These are phyloP conservation scores for Lophiostoma macrostomum DNA, from an alignment of 495 filamentous ascomycete species.

Conservation along the genomic window DNA sequence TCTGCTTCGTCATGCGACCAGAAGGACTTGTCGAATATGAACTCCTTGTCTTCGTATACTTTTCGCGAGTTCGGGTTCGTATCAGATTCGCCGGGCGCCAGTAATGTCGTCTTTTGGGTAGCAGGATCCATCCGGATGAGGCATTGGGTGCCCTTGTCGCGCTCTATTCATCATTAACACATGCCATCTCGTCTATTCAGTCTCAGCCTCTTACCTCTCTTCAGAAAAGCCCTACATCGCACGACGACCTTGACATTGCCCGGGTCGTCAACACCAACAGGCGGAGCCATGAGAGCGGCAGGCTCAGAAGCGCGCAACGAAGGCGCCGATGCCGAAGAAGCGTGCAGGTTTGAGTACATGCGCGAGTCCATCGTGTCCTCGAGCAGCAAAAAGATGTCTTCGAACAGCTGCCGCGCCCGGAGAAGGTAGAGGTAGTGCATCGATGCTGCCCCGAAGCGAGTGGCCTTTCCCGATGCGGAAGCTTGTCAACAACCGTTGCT, in stretches of 20 bases:
- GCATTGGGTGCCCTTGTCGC: constrained; percentile 74
- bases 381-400: constrained; percentile 32
- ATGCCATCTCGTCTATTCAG: neutral
- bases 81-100: constrained; percentile 62
- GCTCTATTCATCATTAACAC: constrained; percentile 53
- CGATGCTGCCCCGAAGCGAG: too few species aligned
- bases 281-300: constrained; percentile 23
- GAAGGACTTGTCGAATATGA: constrained; percentile 96
- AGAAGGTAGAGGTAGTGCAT: constrained; percentile 52
- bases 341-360: constrained; percentile 50
- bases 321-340: constrained; percentile 53
- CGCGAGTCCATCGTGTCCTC: constrained; percentile 59
- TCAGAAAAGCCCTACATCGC: constrained; percentile 82
- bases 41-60: constrained; percentile 79
- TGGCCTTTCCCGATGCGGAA: constrained; percentile 2
- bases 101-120: constrained; percentile 76
- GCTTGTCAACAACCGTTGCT: constrained; percentile 15
- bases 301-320: constrained; percentile 40
- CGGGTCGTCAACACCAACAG: constrained; percentile 43
- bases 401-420: constrained; percentile 42
- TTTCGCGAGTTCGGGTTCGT: constrained; percentile 68
- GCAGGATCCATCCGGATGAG: constrained; percentile 85
- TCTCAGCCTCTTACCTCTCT: constrained; percentile 61
- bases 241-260: constrained; percentile 95
- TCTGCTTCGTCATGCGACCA: constrained; percentile 82